These are phyloP conservation scores for Nymphaea thermarum DNA, from an alignment of 164 flowering plant genomes.

Conservation along the genomic window DNA sequence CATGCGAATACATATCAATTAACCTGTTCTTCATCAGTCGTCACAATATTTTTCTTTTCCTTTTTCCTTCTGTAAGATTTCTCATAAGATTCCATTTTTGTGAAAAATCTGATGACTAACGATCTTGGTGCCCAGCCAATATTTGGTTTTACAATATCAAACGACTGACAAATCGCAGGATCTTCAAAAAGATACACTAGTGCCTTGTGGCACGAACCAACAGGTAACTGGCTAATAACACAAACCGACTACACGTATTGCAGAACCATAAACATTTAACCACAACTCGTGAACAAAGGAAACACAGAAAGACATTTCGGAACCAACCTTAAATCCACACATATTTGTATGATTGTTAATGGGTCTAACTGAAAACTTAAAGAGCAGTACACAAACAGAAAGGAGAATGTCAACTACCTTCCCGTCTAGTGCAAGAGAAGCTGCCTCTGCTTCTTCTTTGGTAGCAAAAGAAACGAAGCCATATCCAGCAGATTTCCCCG, in stretches of 20 bases:
- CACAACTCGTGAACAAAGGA: neutral
- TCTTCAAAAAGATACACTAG: too few relatives aligned
- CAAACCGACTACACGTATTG: neutral
- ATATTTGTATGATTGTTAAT: too few relatives aligned
- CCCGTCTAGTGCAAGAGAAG: conserved; percentile 56
- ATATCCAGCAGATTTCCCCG: conserved; percentile 70
- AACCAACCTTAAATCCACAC: neutral
- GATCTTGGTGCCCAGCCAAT: too few relatives aligned
- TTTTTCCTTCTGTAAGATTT: neutral
- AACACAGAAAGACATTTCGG: neutral
- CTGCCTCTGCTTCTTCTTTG: conserved; percentile 79
- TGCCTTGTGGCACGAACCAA: too few relatives aligned
- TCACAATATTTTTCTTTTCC: too few relatives aligned
- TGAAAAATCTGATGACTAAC: too few relatives aligned
- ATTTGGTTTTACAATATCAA: neutral
- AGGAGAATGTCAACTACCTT: conserved; percentile 37
- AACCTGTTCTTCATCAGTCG: too few relatives aligned
- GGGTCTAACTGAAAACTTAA: neutral
- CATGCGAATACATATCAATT: neutral
- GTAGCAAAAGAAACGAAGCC: conserved; percentile 81
- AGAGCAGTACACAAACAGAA: neutral
- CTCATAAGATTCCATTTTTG: neutral
- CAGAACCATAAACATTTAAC: too few relatives aligned
- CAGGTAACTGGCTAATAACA: neutral
- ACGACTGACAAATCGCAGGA: neutral